These are phyloP conservation scores for Astragalus glycyphyllos DNA, from an alignment of 306 rosid species.

Conservation along the genomic window DNA sequence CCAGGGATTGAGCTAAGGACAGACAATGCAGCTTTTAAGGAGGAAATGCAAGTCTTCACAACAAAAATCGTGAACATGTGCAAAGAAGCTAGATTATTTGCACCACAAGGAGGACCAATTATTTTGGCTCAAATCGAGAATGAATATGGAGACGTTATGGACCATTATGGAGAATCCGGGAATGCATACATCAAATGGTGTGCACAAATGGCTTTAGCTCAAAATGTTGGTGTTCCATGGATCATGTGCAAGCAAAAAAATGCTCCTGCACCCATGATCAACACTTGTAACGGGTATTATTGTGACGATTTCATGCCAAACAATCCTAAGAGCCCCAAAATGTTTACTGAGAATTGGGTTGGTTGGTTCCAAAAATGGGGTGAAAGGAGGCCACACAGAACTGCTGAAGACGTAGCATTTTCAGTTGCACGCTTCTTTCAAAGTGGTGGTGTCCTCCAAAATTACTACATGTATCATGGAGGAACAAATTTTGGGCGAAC, in stretches of 20 bases:
- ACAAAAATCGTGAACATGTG: constrained; percentile 33
- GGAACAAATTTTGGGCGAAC: constrained; percentile 1
- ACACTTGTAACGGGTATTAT: not conserved
- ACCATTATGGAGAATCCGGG: not conserved
- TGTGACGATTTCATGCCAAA: not conserved
- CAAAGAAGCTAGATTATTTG: constrained; percentile 41
- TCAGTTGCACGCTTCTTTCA: not conserved
- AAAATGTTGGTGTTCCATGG: constrained; percentile 6
- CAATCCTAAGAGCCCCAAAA: not conserved
- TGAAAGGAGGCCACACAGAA: not conserved
- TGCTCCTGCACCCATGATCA: not conserved
- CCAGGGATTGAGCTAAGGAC: constrained; percentile 40
- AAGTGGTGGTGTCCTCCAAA: not conserved
- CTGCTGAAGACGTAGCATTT: not conserved
- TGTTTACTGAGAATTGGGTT: not conserved
- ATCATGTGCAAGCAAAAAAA: not conserved
- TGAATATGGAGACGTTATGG: constrained; percentile 43
- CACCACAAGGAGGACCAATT: constrained; percentile 25
- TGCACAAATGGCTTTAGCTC: not conserved
- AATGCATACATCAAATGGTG: constrained; percentile 3
- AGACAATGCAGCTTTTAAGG: constrained; percentile 29
- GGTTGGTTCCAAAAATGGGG: not conserved
- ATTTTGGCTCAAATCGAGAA: constrained; percentile 50
- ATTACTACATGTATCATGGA: constrained; percentile 4
- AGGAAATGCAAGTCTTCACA: constrained; percentile 46